Percentiles rank a stretch among this genome's conserved stretches.
Conservation (phyloP, 1,139 yeast species). For the Debaryomycetaceae sp. region DNA sequence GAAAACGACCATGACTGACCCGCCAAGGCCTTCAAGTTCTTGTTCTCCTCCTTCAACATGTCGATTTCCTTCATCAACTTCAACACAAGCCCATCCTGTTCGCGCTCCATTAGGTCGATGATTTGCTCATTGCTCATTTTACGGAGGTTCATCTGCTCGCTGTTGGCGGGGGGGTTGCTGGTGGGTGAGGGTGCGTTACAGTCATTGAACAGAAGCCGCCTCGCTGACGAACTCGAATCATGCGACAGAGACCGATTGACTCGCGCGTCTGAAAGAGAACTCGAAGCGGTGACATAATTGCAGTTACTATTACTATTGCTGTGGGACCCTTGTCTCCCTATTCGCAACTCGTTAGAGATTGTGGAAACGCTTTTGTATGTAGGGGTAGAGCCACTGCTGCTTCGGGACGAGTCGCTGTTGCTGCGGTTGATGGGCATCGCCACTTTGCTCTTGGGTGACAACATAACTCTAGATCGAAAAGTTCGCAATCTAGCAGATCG, state of each 20-base stretch:
- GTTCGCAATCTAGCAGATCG: background rate
- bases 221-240: no score
- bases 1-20: constrained; percentile 1
- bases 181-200: constrained; percentile 3
- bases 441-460: constrained; percentile 5
- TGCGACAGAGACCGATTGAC: constrained; percentile 1
- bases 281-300: constrained; percentile 2
- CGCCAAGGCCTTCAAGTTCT: constrained; percentile 17
- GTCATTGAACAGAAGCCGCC: background rate
- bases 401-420: constrained; percentile 1
- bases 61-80: constrained; percentile 55
- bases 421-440: constrained; percentile 4
- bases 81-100: constrained; percentile 63
- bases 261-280: constrained; percentile 5
- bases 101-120: constrained; percentile 62
- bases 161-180: background rate
- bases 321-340: constrained; percentile 5
- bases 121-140: constrained; percentile 35
- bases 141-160: constrained; percentile 7
- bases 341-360: constrained; percentile 7
- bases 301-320: constrained; percentile 6
- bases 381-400: constrained; percentile 1
- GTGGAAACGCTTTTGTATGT: constrained; percentile 8
- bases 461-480: background rate
- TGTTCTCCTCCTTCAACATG: constrained; percentile 48